Evolutionary conservation across 106 monocot species (phyloP), one percentile per base, ranked within the genome.

Genomic region (Acorus calamus): DNA sequence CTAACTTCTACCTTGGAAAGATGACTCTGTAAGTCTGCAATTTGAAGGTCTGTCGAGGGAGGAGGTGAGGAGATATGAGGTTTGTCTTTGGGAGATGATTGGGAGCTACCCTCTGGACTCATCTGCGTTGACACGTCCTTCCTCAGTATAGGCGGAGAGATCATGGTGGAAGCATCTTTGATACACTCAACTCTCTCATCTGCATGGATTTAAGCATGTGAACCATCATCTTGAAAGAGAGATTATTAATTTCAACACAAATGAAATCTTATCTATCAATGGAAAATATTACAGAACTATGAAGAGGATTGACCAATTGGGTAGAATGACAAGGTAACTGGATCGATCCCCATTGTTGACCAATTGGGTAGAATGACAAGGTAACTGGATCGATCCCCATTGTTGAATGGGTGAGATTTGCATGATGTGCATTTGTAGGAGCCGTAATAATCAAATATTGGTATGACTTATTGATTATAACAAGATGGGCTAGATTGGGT

Each of bases 51-150:
- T 55, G 59, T 14, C n/a, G 66, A 11, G 28, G 7, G 60, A 55
- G 66, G 44, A 66, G 73, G 47, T 42, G 52, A 51, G 14, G 65
- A 63, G 57, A 13, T 42, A 12, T 64, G 50, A 41, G 14, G 60
- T n/a, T 10, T 46, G 6, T 13, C 51, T 41, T 42, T 50, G 10
- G 59, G 42, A 52, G 73, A 73, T 45, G 66, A 66, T 7, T 73
- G 66, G 56, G 53, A 3, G 41, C 66, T 73, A 5, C 59, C 12
- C 14, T 65, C 72, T 11, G 72, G 72, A 44, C 72, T 73, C 72
- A 65, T 73, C 14, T 73, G 72, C 11, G 73, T 73, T 51, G 73
- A 51, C 66, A 66, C 44, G 45, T 73, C 73, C 60, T 61, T 73
- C 60, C 59, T 66, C 52, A 60, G 46, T n/a, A 60, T 47, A 3